Evolutionary conservation across 164 flowering plant genomes (phyloP), one percentile per base, ranked within the genome.

Genomic region (Umbilicus rupestris): DNA sequence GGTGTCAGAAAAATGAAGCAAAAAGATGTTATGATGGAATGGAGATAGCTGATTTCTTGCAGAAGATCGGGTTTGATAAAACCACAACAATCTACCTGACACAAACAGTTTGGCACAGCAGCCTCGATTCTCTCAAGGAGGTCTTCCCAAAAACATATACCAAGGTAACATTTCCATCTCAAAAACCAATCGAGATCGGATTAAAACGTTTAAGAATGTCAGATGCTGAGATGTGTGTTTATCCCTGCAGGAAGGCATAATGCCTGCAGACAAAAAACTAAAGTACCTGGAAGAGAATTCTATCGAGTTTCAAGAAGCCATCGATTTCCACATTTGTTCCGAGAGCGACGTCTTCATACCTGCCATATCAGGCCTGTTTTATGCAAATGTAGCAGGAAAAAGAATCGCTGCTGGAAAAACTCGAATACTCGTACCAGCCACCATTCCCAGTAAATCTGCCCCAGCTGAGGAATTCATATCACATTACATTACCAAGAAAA

Each of bases 301-400:
- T 31, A 70, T 84, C 1, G 96, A 85, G 69, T 76, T 76, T 1
- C 91, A 88, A 70, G 84, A 84, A 74, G 87, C 78, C n/a, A 79
- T 95, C 2, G 96, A 95, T 78, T 89, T 84, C 84, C 76, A 88
- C 77, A 73, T 92, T 16, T 84, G 96, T 73, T 79, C 97, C 16
- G 78, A 78, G 75, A 92, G 99, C 67, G 97, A 95, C 67, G 88
- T 90, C 4, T 95, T 84, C 66, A 91, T 95, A 24, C 99, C 97
- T 22, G 94, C 96, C 68, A 88, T 95, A 42, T 87, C 97, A 1
- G 97, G 97, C 35, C 76, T 95, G 62, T 87, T 90, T 65, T 85
- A 93, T 46, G 85, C 88, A 11, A 87, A 84, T 76, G 94, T 90
- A 12, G 97, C 83, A 5, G 97, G 97, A 16, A 84, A 78, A 68